Conservation (phyloP, 306 rosid genomes). For the Vigna angularis region DNA sequence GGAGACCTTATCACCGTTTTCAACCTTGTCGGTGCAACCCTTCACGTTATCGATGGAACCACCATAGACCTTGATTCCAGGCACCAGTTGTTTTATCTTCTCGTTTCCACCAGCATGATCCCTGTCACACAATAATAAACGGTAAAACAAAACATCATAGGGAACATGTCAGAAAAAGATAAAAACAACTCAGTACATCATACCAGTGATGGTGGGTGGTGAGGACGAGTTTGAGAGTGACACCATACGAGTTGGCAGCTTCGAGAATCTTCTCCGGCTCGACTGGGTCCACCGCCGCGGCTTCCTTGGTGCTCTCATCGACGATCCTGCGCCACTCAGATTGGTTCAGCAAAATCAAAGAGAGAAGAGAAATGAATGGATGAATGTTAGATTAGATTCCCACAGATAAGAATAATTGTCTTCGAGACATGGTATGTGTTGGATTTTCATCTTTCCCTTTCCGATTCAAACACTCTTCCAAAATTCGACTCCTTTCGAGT, state of each 20-base stretch:
- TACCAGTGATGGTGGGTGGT: constrained; percentile 98
- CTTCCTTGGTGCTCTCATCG: constrained; percentile 82
- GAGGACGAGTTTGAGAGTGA: constrained; percentile 78
- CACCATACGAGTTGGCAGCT: constrained; percentile 68
- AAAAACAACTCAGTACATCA: background rate
- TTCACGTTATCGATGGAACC: constrained; percentile 86
- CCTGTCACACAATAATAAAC: constrained; percentile 47
- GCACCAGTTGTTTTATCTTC: constrained; percentile 76
- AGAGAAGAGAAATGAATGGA: background rate
- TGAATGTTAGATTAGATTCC: background rate
- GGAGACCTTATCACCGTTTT: constrained; percentile 81
- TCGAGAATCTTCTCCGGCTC: constrained; percentile 84
- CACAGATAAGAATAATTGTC: constrained; percentile 56
- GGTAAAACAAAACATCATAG: background rate
- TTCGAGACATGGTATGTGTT: constrained; percentile 46
- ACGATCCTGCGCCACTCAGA: constrained; percentile 56
- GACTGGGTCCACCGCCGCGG: constrained; percentile 90
- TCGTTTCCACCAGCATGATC: constrained; percentile 96
- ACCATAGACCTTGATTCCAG: constrained; percentile 86
- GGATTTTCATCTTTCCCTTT: constrained; percentile 51
- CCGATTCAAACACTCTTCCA: background rate
- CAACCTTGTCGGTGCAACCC: constrained; percentile 86
- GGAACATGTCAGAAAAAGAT: background rate
- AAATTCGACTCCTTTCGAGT: background rate
- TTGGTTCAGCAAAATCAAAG: background rate